Base-by-base conservation (phyloP, 2,329 filamentous ascomycete genomes). In the Sporothrix dimorphospora region DNA sequence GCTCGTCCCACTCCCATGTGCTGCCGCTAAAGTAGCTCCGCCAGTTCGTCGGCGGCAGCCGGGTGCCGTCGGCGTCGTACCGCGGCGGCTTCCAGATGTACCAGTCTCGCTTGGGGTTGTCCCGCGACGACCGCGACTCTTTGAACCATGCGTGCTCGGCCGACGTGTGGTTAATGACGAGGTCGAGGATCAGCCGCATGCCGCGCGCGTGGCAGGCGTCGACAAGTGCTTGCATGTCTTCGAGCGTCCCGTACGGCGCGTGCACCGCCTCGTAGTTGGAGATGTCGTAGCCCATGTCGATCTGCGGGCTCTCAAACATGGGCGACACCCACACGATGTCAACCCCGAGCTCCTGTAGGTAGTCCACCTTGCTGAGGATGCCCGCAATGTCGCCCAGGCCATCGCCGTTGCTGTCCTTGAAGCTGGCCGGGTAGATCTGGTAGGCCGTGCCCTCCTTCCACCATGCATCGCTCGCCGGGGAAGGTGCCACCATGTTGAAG, bases 121-220 rank as follows among this genome's bases (percentile, higher is more conserved):
- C 83, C 72, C 85, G 88, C 53, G 87, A 89, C 47, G 86, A 86
- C 68, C 88, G 83, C 1, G 89, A 91, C 77, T 92, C 86, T 65
- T 87, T 84, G 80, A 93, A 93, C 91, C 91, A 94, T 3, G 85
- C 83, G 76, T 93, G 90, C 78, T 92, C 85, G 74, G 91, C 87
- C 2, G 89, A 91, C 0, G 91, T 94, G 78, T 95, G 92, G 75
- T 94, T 95, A 74, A 94, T 86, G 1, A 94, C 92, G 3, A 94
- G 83, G 77, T 94, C 92, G 72, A 94, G 85, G 72, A 94, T 76
- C 45, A 75, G 49, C 59, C 61, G 53, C 72, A 94, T 92, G 3
- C 86, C 89, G 4, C 90, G 85, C 14, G 83, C 77, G 74, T 92
- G 89, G 69, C 87, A 86, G 0, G 85, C 86, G 19, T 84, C 76